phyloP scores from a whole-genome alignment of 2,329 filamentous ascomycete species.

The Dendryphion nanum region DNA sequence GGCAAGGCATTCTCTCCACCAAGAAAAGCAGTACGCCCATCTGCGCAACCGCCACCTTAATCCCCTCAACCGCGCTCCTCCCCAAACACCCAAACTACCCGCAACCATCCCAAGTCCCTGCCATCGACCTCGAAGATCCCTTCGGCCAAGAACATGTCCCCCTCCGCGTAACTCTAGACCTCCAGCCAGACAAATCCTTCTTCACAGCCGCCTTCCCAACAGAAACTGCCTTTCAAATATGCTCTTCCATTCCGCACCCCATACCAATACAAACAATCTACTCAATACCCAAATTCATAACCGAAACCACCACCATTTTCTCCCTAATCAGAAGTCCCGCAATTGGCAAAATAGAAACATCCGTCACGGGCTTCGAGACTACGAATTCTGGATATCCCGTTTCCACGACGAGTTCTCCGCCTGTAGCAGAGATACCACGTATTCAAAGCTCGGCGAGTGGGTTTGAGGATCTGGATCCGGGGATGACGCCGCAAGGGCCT shows the following conservation, averaged over 20 bases:
- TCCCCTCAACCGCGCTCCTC: slow-evolving; percentile 7
- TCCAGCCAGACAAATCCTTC: slow-evolving; percentile 12
- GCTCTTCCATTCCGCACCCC: slow-evolving; percentile 4
- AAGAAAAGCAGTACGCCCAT: slow-evolving; percentile 6
- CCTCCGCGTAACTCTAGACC: slow-evolving; percentile 11
- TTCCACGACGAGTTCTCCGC: neutral
- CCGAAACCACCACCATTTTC: slow-evolving; percentile 8
- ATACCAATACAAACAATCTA: slow-evolving; percentile 7
- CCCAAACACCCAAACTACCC: slow-evolving; percentile 13
- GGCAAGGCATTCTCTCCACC: slow-evolving; percentile 15
- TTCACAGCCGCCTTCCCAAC: slow-evolving; percentile 15
- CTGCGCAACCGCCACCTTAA: slow-evolving; percentile 12
- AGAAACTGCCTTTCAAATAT: slow-evolving; percentile 15
- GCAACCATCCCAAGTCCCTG: slow-evolving; percentile 9
- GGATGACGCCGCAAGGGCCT: too few species aligned
- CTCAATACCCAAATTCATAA: slow-evolving; percentile 11
- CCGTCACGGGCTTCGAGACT: slow-evolving; percentile 7
- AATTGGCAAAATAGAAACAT: slow-evolving; percentile 2
- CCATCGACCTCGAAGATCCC: slow-evolving; percentile 6
- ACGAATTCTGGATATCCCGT: neutral
- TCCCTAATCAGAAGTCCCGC: neutral
- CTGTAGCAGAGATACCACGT: neutral
- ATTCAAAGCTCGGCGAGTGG: neutral
- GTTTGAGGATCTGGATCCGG: too few species aligned
- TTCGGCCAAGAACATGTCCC: slow-evolving; percentile 9